Conservation (phyloP, 1,284 basidiomycete genomes). For the Ustilago vetiveriae region DNA sequence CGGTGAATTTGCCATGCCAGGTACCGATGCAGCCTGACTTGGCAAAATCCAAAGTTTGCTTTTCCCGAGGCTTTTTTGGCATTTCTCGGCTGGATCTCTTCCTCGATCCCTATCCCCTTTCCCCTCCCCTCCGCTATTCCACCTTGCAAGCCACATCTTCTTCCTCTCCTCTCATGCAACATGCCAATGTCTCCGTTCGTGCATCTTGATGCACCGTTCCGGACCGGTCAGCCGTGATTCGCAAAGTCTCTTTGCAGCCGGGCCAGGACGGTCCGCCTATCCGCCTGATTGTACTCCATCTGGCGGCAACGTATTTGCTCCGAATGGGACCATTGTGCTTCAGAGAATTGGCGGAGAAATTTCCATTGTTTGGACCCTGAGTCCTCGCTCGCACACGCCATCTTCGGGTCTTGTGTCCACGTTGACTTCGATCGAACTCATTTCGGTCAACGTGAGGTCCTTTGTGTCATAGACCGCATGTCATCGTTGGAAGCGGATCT, state of each 20-base stretch:
- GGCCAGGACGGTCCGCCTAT: background rate
- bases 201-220: background rate
- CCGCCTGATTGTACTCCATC: background rate
- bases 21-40: background rate
- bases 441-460: too few species aligned
- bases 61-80: background rate
- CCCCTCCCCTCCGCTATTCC: background rate
- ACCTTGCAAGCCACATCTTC: background rate
- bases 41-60: background rate
- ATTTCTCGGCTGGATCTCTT: too few species aligned
- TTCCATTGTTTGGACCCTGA: constrained; percentile 17
- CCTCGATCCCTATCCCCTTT: background rate
- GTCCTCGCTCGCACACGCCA: background rate
- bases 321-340: too few species aligned
- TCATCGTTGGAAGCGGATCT: too few species aligned
- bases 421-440: constrained; percentile 4
- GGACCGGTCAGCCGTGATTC: constrained; percentile 5
- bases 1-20: background rate
- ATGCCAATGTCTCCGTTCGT: background rate
- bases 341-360: background rate
- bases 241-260: background rate
- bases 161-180: background rate
- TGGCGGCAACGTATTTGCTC: too few species aligned
- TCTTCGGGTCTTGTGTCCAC: constrained; percentile 1
- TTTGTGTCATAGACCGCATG: too few species aligned